phyloP scores from a whole-genome alignment of 768 basidiomycete species.

The Naematelia encephala region DNA sequence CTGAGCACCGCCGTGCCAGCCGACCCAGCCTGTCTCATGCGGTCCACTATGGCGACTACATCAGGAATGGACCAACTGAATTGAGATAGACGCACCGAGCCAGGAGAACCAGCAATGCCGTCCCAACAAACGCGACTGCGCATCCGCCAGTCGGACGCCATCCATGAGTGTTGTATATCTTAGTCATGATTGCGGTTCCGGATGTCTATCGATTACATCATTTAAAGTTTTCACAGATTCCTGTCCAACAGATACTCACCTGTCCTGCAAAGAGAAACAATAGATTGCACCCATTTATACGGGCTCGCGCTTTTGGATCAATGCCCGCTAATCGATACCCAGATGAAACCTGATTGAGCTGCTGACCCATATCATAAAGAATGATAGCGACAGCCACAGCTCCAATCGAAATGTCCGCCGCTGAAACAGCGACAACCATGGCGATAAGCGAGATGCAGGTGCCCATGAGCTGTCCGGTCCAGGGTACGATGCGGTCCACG shows the following conservation, averaged over 20 bases:
- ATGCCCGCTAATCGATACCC: slow-evolving; percentile 58
- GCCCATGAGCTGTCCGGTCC: slow-evolving; percentile 68
- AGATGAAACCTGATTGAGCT: slow-evolving; percentile 67
- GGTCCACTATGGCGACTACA: slow-evolving; percentile 60
- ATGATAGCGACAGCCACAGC: slow-evolving; percentile 69
- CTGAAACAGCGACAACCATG: slow-evolving; percentile 61
- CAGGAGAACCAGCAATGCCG: slow-evolving; percentile 60
- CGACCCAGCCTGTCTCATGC: slow-evolving; percentile 55
- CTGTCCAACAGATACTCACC: slow-evolving; percentile 22
- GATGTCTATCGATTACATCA: slow-evolving; percentile 54
- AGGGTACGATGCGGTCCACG: slow-evolving; percentile 70
- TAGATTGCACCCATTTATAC: slow-evolving; percentile 73
- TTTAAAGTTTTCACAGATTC: not conserved
- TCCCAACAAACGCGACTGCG: slow-evolving; percentile 61
- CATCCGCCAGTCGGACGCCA: slow-evolving; percentile 65
- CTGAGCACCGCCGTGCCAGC: slow-evolving; percentile 51
- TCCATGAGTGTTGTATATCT: slow-evolving; percentile 66
- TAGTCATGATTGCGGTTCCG: slow-evolving; percentile 71
- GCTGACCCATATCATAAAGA: slow-evolving; percentile 68
- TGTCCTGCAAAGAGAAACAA: slow-evolving; percentile 74
- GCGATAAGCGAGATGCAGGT: slow-evolving; percentile 41
- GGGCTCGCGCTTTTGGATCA: slow-evolving; percentile 58
- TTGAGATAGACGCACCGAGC: slow-evolving; percentile 27
- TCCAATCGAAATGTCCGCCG: slow-evolving; percentile 66
- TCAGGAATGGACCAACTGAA: not conserved